Percentiles rank a stretch among this genome's conserved stretches.
Evolutionary conservation across 495 filamentous ascomycete species (phyloP).

Genomic region (Aspergillus mulundensis): DNA sequence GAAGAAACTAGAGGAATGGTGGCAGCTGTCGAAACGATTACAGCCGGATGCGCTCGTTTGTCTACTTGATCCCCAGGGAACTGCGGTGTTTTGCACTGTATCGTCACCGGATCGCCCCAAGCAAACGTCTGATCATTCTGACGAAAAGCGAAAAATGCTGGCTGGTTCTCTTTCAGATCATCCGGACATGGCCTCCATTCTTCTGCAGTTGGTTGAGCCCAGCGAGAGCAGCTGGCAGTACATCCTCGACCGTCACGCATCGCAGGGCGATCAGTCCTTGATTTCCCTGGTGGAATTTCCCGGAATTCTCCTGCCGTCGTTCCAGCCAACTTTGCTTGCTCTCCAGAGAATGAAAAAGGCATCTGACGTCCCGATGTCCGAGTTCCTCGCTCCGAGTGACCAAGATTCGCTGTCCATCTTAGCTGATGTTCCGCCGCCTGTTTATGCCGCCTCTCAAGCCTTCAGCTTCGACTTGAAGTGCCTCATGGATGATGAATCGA

Average conservation of each 20-base stretch:
- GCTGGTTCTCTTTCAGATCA: too few relatives aligned
- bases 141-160: too few relatives aligned
- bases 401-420: neutral
- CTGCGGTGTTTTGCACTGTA: too few relatives aligned
- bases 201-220: too few relatives aligned
- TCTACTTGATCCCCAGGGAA: constrained; percentile 44
- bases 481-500: too few relatives aligned
- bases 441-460: constrained; percentile 44
- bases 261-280: too few relatives aligned
- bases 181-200: too few relatives aligned
- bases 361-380: constrained; percentile 54
- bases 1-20: constrained; percentile 51
- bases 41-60: constrained; percentile 57
- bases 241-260: too few relatives aligned
- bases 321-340: constrained; percentile 59
- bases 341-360: constrained; percentile 55
- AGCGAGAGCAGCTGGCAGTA: too few relatives aligned
- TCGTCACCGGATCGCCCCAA: too few relatives aligned
- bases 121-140: too few relatives aligned
- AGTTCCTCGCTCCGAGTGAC: constrained; percentile 46
- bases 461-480: constrained; percentile 59
- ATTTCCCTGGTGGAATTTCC: constrained; percentile 74
- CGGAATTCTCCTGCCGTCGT: constrained; percentile 62
- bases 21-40: constrained; percentile 54
- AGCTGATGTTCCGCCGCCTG: constrained; percentile 43